phyloP scores from a whole-genome alignment of 257 asterid genomes.

The Lantana camara region DNA sequence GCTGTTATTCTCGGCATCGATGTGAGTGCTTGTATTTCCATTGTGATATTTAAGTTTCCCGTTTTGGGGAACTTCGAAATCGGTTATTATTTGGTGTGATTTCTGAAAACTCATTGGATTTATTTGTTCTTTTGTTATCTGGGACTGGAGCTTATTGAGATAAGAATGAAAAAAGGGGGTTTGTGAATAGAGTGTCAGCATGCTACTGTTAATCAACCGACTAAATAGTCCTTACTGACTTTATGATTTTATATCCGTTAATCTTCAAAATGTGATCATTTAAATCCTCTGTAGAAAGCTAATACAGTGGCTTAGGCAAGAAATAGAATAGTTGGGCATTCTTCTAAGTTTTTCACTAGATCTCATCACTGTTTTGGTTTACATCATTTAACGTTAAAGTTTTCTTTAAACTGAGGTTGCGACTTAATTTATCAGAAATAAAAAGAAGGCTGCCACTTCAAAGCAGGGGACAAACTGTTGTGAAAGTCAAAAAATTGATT shows the following conservation, averaged over 20 bases:
- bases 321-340: background rate
- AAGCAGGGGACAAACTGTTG: background rate
- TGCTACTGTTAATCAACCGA: background rate
- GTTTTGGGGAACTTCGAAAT: background rate
- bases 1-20: constrained; percentile 77
- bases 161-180: background rate
- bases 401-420: background rate
- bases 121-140: background rate
- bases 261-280: background rate
- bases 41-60: constrained; percentile 5
- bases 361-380: background rate
- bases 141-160: background rate
- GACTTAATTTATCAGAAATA: background rate
- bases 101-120: background rate
- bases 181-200: background rate
- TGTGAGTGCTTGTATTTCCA: constrained; percentile 45
- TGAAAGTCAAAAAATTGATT: background rate
- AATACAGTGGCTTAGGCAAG: background rate
- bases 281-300: background rate
- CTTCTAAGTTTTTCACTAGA: background rate
- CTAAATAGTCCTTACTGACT: background rate
- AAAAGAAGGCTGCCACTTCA: too few relatives aligned
- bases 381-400: background rate
- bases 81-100: constrained; percentile 3
- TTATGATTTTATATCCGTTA: background rate